phyloP scores from a whole-genome alignment of 768 basidiomycete species.

The Lyophyllum shimeji region DNA sequence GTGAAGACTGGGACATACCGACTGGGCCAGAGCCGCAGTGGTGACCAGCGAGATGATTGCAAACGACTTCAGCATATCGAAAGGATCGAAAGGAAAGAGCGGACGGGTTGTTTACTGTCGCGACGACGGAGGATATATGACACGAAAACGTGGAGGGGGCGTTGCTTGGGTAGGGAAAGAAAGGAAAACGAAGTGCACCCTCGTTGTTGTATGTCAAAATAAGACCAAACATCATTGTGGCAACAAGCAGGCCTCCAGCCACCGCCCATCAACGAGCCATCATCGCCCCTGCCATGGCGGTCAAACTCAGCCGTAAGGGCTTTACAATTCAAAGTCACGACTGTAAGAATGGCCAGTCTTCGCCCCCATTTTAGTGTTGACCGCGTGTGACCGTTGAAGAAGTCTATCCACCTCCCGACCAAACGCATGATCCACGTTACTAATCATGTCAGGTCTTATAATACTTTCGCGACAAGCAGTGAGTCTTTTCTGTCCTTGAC shows the following conservation, averaged over 20 bases:
- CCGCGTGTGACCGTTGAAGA: neutral
- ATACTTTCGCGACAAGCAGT: neutral
- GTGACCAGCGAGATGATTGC: constrained; percentile 51
- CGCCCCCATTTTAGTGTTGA: too few species aligned
- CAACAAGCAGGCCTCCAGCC: constrained; percentile 12
- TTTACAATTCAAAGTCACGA: neutral
- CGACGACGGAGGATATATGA: constrained; percentile 29
- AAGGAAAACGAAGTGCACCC: constrained; percentile 18
- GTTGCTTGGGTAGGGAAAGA: constrained; percentile 14
- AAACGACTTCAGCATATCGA: constrained; percentile 51
- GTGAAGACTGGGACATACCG: constrained; percentile 27
- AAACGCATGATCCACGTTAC: neutral
- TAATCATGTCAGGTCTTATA: neutral
- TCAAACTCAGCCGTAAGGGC: neutral
- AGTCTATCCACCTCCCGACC: neutral
- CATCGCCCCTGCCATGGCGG: constrained; percentile 1
- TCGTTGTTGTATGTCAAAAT: constrained; percentile 29
- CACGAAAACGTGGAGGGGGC: constrained; percentile 15
- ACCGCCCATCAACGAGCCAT: constrained; percentile 8
- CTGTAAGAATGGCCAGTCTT: neutral
- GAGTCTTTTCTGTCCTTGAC: neutral
- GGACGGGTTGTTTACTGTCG: constrained; percentile 45
- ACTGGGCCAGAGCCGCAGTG: constrained; percentile 52
- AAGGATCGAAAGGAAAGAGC: constrained; percentile 49
- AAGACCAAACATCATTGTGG: constrained; percentile 29